Percentiles rank a stretch among this genome's conserved stretches.
phyloP scores from a whole-genome alignment of 2,329 filamentous ascomycete species.

The Venturia oleaginea region DNA sequence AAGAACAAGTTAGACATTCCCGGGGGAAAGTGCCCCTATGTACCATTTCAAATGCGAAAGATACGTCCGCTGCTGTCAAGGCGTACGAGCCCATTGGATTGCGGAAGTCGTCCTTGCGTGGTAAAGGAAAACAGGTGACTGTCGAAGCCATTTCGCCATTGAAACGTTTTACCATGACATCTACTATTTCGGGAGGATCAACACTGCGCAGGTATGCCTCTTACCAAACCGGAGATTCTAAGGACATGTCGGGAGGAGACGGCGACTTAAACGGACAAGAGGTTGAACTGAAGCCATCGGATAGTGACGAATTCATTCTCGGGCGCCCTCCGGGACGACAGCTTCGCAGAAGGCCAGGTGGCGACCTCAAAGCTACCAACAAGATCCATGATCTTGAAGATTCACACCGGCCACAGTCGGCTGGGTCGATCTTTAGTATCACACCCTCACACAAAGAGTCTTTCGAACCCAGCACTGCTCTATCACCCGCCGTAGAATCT shows the following conservation, averaged over 20 bases:
- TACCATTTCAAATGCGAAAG: background rate
- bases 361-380: slow-evolving; percentile 37
- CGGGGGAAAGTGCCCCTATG: background rate
- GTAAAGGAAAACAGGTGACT: background rate
- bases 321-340: slow-evolving; percentile 19
- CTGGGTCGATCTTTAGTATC: slow-evolving; percentile 34
- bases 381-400: slow-evolving; percentile 38
- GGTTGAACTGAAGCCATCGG: background rate
- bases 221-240: slow-evolving; percentile 47
- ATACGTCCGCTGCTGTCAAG: background rate
- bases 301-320: slow-evolving; percentile 13
- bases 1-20: background rate
- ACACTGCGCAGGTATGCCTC: slow-evolving; percentile 37
- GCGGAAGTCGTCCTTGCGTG: background rate
- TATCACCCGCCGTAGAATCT: background rate
- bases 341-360: slow-evolving; percentile 39
- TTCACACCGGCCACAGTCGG: slow-evolving; percentile 35
- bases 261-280: background rate
- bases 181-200: background rate
- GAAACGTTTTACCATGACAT: slow-evolving; percentile 5
- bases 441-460: slow-evolving; percentile 34
- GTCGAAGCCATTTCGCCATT: background rate
- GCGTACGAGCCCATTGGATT: slow-evolving; percentile 11
- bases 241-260: slow-evolving; percentile 24
- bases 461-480: slow-evolving; percentile 19